Percentiles rank a stretch among this genome's conserved stretches.
Evolutionary conservation across 345 rosid genomes (phyloP).

Genomic region (Murraya koenigii): DNA sequence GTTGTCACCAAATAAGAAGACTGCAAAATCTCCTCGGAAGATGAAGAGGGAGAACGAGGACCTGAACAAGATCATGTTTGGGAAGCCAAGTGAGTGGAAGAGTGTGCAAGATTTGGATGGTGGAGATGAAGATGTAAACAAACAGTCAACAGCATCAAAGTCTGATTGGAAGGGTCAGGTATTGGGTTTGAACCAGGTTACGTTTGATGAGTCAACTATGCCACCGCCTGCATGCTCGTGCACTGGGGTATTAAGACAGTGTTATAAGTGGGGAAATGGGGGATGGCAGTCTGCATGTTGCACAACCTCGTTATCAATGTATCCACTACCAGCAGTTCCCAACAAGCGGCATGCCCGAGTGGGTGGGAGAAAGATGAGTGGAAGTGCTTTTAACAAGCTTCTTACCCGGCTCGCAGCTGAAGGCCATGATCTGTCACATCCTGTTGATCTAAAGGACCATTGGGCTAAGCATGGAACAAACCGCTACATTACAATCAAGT

Average conservation of each 20-base stretch:
- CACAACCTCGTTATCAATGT: slow-evolving; percentile 82
- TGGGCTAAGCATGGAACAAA: slow-evolving; percentile 83
- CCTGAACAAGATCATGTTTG: slow-evolving; percentile 58
- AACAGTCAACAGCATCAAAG: slow-evolving; percentile 49
- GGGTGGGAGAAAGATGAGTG: slow-evolving; percentile 98
- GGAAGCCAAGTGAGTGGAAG: slow-evolving; percentile 56
- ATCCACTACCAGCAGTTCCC: slow-evolving; percentile 84
- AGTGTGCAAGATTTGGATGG: slow-evolving; percentile 43
- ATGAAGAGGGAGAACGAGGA: slow-evolving; percentile 79
- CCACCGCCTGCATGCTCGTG: slow-evolving; percentile 93
- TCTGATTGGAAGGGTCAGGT: slow-evolving; percentile 88
- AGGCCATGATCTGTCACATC: slow-evolving; percentile 66
- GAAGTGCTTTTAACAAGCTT: slow-evolving; percentile 94
- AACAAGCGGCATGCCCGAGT: slow-evolving; percentile 89
- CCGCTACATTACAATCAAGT: slow-evolving; percentile 57
- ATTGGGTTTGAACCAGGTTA: slow-evolving; percentile 83
- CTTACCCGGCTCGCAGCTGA: slow-evolving; percentile 85
- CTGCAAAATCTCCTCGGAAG: slow-evolving; percentile 62
- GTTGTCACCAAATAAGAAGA: slow-evolving; percentile 50
- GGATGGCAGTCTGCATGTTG: slow-evolving; percentile 99
- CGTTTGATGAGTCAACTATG: slow-evolving; percentile 90
- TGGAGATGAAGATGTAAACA: slow-evolving; percentile 43
- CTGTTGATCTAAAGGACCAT: slow-evolving; percentile 68
- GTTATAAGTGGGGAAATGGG: slow-evolving; percentile 99
- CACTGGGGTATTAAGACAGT: slow-evolving; percentile 82